These are phyloP conservation scores for Blastomyces percursus DNA, from an alignment of 2,329 filamentous ascomycete species.

Conservation along the genomic window DNA sequence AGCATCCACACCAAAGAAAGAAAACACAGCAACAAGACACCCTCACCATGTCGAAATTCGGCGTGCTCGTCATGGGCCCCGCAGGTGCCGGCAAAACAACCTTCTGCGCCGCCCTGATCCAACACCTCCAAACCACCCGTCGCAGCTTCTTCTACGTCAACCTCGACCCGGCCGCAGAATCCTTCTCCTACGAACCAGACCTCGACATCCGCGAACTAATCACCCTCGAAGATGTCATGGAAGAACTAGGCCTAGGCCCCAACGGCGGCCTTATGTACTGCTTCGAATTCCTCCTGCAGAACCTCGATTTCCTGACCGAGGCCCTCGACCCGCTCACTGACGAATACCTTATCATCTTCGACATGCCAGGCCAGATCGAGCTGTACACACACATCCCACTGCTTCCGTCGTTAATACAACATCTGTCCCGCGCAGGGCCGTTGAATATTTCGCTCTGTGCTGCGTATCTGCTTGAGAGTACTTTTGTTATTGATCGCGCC, in stretches of 20 bases:
- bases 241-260: constrained; percentile 78
- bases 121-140: constrained; percentile 78
- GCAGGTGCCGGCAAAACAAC: constrained; percentile 95
- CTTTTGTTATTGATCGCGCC: constrained; percentile 86
- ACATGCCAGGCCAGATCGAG: constrained; percentile 98
- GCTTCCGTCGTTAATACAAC: constrained; percentile 70
- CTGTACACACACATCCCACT: constrained; percentile 96
- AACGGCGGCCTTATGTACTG: constrained; percentile 93
- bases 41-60: constrained; percentile 73
- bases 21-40: not conserved
- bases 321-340: constrained; percentile 77
- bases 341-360: constrained; percentile 94
- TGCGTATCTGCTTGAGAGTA: constrained; percentile 87
- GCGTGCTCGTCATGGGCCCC: constrained; percentile 89
- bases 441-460: constrained; percentile 89
- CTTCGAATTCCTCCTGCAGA: constrained; percentile 91
- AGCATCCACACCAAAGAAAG: not conserved
- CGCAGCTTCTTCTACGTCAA: constrained; percentile 98
- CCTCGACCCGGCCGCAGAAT: constrained; percentile 89
- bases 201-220: constrained; percentile 94
- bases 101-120: constrained; percentile 87
- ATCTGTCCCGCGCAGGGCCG: constrained; percentile 64
- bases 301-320: constrained; percentile 82
- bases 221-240: constrained; percentile 90
- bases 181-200: constrained; percentile 82